Percentiles rank a stretch among this genome's conserved stretches.
Evolutionary conservation across 768 basidiomycete genomes (phyloP).

Genomic region (Lactifluus hygrophoroides): DNA sequence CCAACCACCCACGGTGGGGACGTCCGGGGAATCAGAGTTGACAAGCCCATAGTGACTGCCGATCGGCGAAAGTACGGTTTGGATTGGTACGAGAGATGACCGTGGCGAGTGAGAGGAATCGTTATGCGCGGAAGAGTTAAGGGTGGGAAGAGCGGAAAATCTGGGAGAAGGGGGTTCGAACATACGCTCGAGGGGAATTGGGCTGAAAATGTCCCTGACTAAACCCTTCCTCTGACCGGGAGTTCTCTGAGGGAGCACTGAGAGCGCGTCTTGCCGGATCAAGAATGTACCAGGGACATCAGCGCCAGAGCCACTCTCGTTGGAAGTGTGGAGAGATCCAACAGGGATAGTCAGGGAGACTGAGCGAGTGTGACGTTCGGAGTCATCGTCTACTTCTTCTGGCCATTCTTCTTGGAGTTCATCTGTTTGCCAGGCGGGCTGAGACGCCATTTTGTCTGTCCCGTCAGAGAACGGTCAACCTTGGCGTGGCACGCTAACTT

Average conservation of each 20-base stretch:
- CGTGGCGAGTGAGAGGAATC: constrained; percentile 33
- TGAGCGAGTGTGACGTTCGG: constrained; percentile 26
- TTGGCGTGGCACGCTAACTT: too few relatives aligned
- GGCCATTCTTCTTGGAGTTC: constrained; percentile 92
- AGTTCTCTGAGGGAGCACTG: constrained; percentile 54
- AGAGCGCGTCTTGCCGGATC: constrained; percentile 57
- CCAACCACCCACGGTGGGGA: constrained; percentile 32
- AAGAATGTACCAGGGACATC: constrained; percentile 60
- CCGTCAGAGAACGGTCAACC: too few relatives aligned
- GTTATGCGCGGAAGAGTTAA: constrained; percentile 19
- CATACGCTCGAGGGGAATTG: constrained; percentile 80
- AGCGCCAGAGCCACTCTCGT: constrained; percentile 27
- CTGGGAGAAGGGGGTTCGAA: constrained; percentile 88
- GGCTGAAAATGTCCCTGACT: constrained; percentile 82
- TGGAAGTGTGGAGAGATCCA: constrained; percentile 33
- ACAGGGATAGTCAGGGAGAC: constrained; percentile 38
- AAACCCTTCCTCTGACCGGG: constrained; percentile 53
- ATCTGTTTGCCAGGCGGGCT: constrained; percentile 80
- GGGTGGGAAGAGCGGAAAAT: constrained; percentile 20
- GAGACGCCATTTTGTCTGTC: neutral
- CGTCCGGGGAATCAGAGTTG: constrained; percentile 44
- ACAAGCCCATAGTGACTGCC: constrained; percentile 33
- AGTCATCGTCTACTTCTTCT: constrained; percentile 44
- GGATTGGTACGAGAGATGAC: neutral
- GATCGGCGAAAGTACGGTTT: neutral